phyloP scores from a whole-genome alignment of 768 basidiomycete genomes.

The Tylopilus subfusipes region DNA sequence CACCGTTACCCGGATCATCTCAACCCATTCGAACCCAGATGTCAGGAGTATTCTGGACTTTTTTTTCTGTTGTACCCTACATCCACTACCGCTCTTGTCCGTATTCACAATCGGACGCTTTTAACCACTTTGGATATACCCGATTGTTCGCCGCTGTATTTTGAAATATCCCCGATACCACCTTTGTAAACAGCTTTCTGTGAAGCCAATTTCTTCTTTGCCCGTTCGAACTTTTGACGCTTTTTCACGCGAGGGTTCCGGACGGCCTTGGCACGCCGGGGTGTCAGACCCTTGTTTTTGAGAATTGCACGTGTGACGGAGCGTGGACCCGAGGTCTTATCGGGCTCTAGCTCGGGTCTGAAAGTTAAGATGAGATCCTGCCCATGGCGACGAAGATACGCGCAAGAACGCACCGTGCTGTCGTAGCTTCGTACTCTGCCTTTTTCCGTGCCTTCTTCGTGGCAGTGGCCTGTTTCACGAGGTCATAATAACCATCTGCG shows the following conservation, averaged over 20 bases:
- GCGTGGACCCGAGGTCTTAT: conserved; percentile 68
- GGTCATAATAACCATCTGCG: conserved; percentile 83
- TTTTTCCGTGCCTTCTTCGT: conserved; percentile 78
- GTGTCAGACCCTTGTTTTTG: conserved; percentile 92
- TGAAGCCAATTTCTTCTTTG: conserved; percentile 86
- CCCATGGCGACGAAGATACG: conserved; percentile 4
- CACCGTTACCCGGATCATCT: conserved; percentile 4
- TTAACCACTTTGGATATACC: conserved; percentile 92
- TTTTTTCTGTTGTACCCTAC: conserved; percentile 10
- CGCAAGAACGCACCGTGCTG: conserved; percentile 47
- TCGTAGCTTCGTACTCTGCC: conserved; percentile 69
- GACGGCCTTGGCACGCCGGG: conserved; percentile 80
- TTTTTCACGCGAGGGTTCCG: conserved; percentile 99
- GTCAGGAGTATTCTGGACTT: conserved; percentile 8
- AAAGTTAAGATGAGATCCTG: conserved; percentile 2
- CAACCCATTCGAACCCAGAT: conserved; percentile 15
- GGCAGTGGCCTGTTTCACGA: conserved; percentile 72
- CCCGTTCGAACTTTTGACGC: conserved; percentile 87
- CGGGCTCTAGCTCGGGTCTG: conserved; percentile 35
- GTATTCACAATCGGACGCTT: conserved; percentile 61
- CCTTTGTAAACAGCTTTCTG: conserved; percentile 94
- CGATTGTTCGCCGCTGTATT: conserved; percentile 87
- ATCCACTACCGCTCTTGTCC: not conserved
- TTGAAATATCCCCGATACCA: conserved; percentile 66
- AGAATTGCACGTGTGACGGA: conserved; percentile 88